Evolutionary conservation across 768 basidiomycete species (phyloP), one percentile per base, ranked within the genome.

Genomic region (Hypholoma fasciculare): DNA sequence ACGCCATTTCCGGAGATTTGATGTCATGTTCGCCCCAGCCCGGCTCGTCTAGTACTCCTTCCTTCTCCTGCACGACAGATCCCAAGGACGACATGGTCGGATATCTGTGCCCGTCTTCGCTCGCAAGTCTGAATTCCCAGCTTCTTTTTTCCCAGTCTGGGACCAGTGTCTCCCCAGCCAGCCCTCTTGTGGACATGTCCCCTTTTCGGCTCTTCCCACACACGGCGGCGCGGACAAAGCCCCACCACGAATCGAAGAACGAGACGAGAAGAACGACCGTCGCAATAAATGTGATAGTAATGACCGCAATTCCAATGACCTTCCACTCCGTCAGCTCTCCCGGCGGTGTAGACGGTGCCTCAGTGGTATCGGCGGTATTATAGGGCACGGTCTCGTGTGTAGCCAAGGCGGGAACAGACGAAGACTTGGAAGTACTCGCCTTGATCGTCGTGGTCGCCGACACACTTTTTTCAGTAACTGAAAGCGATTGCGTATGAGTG

Each of bases 171-270:
- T 90, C 88, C 34, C 76, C 76, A 8, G 66, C 66, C 16, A 59
- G 40, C 42, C 36, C 51, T 49, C 57, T 47, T 23, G 17, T 6
- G 17, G 40, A 17, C 40, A 12, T 42, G 40, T 42, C 49, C 39
- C 37, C 43, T 48, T 68, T 69, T 62, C 69, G 69, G 30, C 70
- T 71, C 59, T 61, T 59, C 9, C 81, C 77, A 56, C 78, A 76
- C 19, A 83, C 44, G 49, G 83, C 64, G 47, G 83, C 85, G 37
- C 77, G 72, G 52, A 87, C 53, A 69, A 89, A 85, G 23, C 81
- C 77, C 80, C 81, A 85, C 80, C 88, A 86, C 37, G 83, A 79
- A 71, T 92, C 88, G 71, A 89, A 90, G 72, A 87, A 90, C 27
- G 86, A 79, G 54, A 84, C 73, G 7, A 79, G 72, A 49, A 89